Base-by-base conservation (phyloP, 1,139 yeast species). In the Geotrichum klebahnii region DNA sequence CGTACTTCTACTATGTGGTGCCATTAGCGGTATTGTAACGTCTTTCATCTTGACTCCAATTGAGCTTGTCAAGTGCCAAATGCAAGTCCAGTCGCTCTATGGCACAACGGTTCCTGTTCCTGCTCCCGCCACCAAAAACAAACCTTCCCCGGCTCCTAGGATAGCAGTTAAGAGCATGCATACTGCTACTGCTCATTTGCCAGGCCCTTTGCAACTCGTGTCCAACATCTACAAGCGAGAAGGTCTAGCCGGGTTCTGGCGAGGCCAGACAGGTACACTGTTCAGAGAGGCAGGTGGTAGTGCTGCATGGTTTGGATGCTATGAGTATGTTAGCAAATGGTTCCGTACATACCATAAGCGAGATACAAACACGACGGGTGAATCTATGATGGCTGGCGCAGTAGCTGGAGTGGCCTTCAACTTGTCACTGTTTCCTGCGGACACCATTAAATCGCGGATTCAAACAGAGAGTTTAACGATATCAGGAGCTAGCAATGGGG, bases 221-320 rank as follows among this genome's bases (percentile, higher is more conserved):
- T 26, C 51, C 5, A 26, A 17, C 20, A 46, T 41, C 16, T 52
- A 53, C 24, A 60, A 59, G 10, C 66, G 69, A 3, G 73, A 77
- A 14, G 97, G 97, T 0, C 9, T 86, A 0, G 50, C 54, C 14
- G 86, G 86, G 0, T 70, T 82, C 54, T 90, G 96, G 96, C 79
- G 79, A 54, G 97, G 97, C 1, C 89, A 89, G 58, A 72, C 81
- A 0, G 83, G 95, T n/a, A 90, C 97, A 0, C 69, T 88, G 51
- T 57, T 86, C 2, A 76, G 97, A 60, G 97, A 90, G 66, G 77
- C 87, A 34, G 82, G 89, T 23, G 97, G 97, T 5, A 86, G 96
- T 1, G 87, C 95, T 3, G 81, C 92, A 2, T 90, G 97, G 97
- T 90, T 90, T 68, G 94, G 96, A 0, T 79, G 92, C 31, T 88